A percentile compares a stretch with the other conserved stretches of the same genome.
These are phyloP conservation scores for Cephalotrichum gorgonifer DNA, from an alignment of 2,329 filamentous ascomycete species.

Conservation along the genomic window DNA sequence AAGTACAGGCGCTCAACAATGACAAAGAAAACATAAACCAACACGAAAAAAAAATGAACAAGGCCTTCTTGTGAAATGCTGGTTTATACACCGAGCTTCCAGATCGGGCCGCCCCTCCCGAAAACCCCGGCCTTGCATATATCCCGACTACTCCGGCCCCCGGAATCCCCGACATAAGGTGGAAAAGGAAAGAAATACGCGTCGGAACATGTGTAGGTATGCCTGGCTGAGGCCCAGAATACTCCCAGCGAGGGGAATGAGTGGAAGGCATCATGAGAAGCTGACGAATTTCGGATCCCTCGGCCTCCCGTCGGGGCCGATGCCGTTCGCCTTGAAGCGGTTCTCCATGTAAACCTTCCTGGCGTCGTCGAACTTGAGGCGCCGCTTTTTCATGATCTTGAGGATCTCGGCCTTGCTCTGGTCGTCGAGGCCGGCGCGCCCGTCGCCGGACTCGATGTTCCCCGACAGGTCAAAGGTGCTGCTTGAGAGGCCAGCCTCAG, in stretches of 20 bases:
- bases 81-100: neutral
- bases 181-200: neutral
- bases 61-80: neutral
- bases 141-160: neutral
- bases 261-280: conserved; percentile 39
- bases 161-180: neutral
- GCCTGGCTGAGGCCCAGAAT: neutral
- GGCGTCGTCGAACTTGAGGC: conserved; percentile 84
- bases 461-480: conserved; percentile 70
- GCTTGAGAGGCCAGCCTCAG: conserved; percentile 78
- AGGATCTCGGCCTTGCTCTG: conserved; percentile 72
- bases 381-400: conserved; percentile 78
- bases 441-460: conserved; percentile 73
- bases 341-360: conserved; percentile 77
- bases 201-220: neutral
- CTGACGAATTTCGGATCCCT: conserved; percentile 93
- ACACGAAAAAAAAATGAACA: neutral
- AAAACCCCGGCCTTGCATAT: neutral
- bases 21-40: neutral
- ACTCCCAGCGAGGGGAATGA: neutral
- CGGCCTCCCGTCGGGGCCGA: conserved; percentile 78
- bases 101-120: neutral
- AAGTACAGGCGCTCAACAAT: neutral
- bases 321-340: conserved; percentile 76
- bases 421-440: conserved; percentile 70